phyloP scores from a whole-genome alignment of 169 alveolate genomes.

The Plasmodium blacklocki region DNA sequence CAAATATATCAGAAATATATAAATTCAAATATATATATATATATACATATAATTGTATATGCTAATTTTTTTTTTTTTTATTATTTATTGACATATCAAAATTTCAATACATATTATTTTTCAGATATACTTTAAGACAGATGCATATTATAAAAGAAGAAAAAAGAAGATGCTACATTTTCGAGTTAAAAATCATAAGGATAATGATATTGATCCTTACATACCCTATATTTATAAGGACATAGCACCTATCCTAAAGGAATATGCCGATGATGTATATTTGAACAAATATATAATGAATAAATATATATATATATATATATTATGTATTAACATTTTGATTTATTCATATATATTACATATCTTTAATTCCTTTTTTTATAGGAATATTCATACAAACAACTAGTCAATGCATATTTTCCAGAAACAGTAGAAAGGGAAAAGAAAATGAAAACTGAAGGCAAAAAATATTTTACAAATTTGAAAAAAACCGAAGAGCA shows the following conservation, averaged over 20 bases:
- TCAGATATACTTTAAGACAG: constrained; percentile 59
- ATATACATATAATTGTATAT: background rate
- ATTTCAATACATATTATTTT: background rate
- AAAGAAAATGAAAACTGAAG: constrained; percentile 32
- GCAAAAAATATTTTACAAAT: constrained; percentile 56
- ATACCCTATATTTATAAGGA: constrained; percentile 72
- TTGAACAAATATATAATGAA: background rate
- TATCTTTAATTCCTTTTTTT: too few species aligned
- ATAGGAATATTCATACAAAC: constrained; percentile 72
- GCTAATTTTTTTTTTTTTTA: background rate
- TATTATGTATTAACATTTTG: background rate
- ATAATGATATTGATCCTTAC: constrained; percentile 53
- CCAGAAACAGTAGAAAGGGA: constrained; percentile 76
- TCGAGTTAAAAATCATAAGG: constrained; percentile 30
- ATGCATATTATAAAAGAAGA: constrained; percentile 33
- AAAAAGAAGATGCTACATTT: constrained; percentile 21
- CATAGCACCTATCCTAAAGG: constrained; percentile 62
- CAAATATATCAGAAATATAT: background rate
- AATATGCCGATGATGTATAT: constrained; percentile 64
- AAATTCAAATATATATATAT: background rate
- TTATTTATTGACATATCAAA: too few species aligned
- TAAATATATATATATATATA: background rate
- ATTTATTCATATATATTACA: background rate
- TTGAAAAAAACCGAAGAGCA: constrained; percentile 35
- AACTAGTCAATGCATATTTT: constrained; percentile 51